These are phyloP conservation scores for Thielaviopsis populi DNA, from an alignment of 2,329 filamentous ascomycete genomes.

Conservation along the genomic window DNA sequence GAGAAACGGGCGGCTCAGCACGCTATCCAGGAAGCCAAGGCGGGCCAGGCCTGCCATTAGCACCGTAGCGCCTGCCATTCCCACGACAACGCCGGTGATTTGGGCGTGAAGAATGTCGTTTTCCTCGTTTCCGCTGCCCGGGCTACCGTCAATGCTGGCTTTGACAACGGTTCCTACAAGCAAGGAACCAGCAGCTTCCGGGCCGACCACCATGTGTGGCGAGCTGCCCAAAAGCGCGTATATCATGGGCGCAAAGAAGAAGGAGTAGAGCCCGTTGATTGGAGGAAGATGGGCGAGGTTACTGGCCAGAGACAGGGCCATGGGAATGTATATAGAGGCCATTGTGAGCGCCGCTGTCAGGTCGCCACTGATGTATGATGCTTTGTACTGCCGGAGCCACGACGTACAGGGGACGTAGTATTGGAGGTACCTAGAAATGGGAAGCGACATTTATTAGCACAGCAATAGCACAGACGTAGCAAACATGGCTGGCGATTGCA, in stretches of 20 bases:
- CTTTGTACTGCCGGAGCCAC: conserved; percentile 79
- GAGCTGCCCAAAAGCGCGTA: conserved; percentile 87
- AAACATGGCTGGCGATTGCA: neutral
- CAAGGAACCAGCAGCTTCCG: conserved; percentile 84
- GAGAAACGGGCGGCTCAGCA: conserved; percentile 81
- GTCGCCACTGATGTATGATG: conserved; percentile 71
- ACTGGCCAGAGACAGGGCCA: conserved; percentile 83
- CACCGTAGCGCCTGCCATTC: conserved; percentile 75
- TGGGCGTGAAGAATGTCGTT: conserved; percentile 56
- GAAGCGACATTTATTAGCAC: no score
- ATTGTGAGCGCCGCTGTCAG: conserved; percentile 82
- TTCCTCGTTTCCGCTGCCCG: conserved; percentile 42
- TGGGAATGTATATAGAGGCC: conserved; percentile 95
- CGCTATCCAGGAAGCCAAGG: conserved; percentile 84
- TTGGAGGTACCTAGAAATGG: conserved; percentile 53
- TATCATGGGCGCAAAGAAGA: conserved; percentile 80
- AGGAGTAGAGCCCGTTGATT: conserved; percentile 86
- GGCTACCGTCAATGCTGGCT: conserved; percentile 54
- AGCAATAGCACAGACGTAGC: neutral
- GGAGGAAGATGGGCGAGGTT: conserved; percentile 88
- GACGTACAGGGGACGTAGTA: conserved; percentile 88
- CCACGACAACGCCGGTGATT: conserved; percentile 76
- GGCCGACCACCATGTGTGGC: conserved; percentile 84
- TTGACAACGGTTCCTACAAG: conserved; percentile 79
- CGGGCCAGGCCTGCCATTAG: conserved; percentile 73